phyloP scores from a whole-genome alignment of 305 asterid genomes.

The Fraxinus sp. region DNA sequence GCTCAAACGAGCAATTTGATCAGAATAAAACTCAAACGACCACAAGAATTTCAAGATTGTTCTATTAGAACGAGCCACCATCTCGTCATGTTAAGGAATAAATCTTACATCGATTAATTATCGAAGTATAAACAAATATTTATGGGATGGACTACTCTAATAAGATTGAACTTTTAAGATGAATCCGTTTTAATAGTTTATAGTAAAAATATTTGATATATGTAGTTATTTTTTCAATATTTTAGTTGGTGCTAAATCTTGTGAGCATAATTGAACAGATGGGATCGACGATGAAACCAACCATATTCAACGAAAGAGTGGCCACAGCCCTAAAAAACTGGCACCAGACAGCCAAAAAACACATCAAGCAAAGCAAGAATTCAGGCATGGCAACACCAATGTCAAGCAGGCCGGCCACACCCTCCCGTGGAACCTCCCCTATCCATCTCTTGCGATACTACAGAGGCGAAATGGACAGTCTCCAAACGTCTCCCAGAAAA shows the following conservation, averaged over 20 bases:
- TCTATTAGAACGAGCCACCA: no score
- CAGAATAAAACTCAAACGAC: no score
- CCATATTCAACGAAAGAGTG: conserved; percentile 81
- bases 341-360: conserved; percentile 82
- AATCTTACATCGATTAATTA: no score
- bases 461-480: conserved; percentile 44
- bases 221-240: not conserved
- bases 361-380: conserved; percentile 55
- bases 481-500: conserved; percentile 40
- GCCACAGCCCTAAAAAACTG: conserved; percentile 67
- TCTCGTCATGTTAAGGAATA: not conserved
- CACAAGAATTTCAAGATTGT: no score
- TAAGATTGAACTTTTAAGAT: no score
- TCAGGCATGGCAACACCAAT: conserved; percentile 42
- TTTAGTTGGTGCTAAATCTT: not conserved
- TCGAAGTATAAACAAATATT: not conserved
- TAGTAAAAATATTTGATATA: no score
- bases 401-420: conserved; percentile 63
- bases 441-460: conserved; percentile 61
- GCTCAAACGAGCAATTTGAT: not conserved
- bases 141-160: not conserved
- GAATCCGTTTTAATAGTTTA: not conserved
- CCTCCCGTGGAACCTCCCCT: conserved; percentile 63
- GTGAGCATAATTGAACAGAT: conserved; percentile 40
- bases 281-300: conserved; percentile 92